phyloP scores from a whole-genome alignment of 1,139 yeast species.

The Protomyces macrosporus region DNA sequence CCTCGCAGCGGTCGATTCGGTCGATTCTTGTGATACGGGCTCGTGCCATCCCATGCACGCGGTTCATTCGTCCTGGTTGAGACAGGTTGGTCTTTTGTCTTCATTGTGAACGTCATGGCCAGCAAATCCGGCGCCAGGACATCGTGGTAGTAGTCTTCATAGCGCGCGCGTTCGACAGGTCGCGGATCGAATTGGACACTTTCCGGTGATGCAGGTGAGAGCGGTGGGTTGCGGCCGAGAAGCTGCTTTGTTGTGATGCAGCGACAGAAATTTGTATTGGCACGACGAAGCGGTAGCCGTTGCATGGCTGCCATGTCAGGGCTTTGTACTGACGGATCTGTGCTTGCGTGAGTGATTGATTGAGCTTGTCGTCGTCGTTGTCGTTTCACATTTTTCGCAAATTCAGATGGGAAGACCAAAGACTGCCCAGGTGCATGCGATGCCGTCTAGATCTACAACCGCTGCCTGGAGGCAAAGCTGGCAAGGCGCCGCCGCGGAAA shows the following conservation, averaged over 20 bases:
- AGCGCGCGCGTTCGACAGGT: constrained; percentile 42
- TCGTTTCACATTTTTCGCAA: too few species aligned
- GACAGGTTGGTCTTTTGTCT: constrained; percentile 33
- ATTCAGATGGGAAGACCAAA: background rate
- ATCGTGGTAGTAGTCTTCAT: constrained; percentile 68
- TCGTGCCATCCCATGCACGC: constrained; percentile 80
- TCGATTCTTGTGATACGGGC: constrained; percentile 88
- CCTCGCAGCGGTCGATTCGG: constrained; percentile 46
- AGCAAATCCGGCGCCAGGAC: constrained; percentile 71
- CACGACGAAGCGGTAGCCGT: background rate
- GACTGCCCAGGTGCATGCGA: background rate
- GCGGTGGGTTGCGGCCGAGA: constrained; percentile 16
- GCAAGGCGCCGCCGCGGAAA: background rate
- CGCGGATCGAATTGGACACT: constrained; percentile 20
- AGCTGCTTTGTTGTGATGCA: constrained; percentile 17
- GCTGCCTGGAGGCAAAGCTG: background rate
- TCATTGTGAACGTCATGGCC: constrained; percentile 69
- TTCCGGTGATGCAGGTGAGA: constrained; percentile 8
- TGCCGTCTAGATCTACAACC: background rate
- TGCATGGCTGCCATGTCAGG: background rate
- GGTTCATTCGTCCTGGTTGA: constrained; percentile 59
- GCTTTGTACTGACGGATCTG: background rate
- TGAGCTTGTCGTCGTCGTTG: background rate
- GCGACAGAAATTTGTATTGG: background rate
- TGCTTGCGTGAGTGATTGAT: background rate